Conservation (phyloP, 306 rosid genomes). For the Vigna trinervia region DNA sequence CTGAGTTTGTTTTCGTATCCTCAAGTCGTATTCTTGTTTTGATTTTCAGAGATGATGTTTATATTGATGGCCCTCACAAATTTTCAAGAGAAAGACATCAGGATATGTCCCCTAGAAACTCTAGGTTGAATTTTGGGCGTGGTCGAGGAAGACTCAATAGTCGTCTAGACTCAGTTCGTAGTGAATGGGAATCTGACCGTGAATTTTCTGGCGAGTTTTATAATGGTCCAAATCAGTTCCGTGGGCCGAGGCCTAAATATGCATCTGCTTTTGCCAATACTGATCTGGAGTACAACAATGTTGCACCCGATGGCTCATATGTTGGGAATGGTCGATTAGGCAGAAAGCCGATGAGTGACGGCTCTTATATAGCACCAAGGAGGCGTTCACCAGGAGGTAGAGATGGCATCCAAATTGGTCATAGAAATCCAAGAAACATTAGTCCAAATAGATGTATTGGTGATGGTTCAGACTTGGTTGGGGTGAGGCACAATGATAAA, state of each 20-base stretch:
- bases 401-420: conserved; percentile 66
- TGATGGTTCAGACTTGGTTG: conserved; percentile 67
- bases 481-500: conserved; percentile 69
- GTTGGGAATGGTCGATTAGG: conserved; percentile 69
- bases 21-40: conserved; percentile 28
- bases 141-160: conserved; percentile 70
- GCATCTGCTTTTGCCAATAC: conserved; percentile 55
- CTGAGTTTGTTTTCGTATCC: conserved; percentile 17
- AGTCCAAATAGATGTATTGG: conserved; percentile 72
- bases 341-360: conserved; percentile 70
- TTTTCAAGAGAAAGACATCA: conserved; percentile 77
- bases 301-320: conserved; percentile 62
- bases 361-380: conserved; percentile 65
- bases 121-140: conserved; percentile 68
- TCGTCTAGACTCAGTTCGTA: conserved; percentile 50
- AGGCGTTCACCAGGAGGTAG: conserved; percentile 74
- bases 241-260: conserved; percentile 70
- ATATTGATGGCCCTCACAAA: conserved; percentile 58
- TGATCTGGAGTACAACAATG: conserved; percentile 68
- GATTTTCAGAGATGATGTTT: conserved; percentile 73
- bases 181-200: conserved; percentile 73
- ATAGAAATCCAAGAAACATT: conserved; percentile 64
- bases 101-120: conserved; percentile 67
- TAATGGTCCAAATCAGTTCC: conserved; percentile 68
- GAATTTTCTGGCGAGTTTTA: conserved; percentile 67